Percentiles rank a stretch among this genome's conserved stretches.
Evolutionary conservation across 1,284 basidiomycete species (phyloP).

Genomic region (Boletus mariae): DNA sequence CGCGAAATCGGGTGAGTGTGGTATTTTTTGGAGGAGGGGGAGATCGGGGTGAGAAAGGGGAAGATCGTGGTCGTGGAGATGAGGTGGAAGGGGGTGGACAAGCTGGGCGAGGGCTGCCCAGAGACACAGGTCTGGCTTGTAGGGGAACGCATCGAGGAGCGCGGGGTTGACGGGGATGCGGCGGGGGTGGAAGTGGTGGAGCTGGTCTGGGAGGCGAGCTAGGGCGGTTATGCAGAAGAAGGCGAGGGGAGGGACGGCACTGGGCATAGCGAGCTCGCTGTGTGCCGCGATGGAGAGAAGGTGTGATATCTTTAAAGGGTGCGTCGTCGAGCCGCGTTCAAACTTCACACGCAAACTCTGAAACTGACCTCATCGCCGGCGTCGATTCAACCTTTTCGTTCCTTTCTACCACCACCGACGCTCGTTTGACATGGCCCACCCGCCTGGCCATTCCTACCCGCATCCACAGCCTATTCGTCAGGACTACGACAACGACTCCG

Average conservation of each 20-base stretch:
- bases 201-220: conserved; percentile 35
- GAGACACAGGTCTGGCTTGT: conserved; percentile 48
- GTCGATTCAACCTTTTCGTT: conserved; percentile 11
- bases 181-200: conserved; percentile 32
- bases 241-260: conserved; percentile 37
- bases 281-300: not conserved
- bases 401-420: conserved; percentile 17
- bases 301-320: not conserved
- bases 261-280: conserved; percentile 6
- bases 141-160: conserved; percentile 13
- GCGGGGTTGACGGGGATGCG: conserved; percentile 36
- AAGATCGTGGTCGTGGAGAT: conserved; percentile 42
- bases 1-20: conserved; percentile 50
- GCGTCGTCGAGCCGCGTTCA: not conserved
- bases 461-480: conserved; percentile 34
- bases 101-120: conserved; percentile 62
- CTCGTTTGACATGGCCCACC: conserved; percentile 32
- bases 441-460: conserved; percentile 18
- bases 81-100: conserved; percentile 48
- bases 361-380: conserved; percentile 21
- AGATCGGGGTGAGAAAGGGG: conserved; percentile 53
- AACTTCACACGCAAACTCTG: conserved; percentile 23
- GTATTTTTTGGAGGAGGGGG: conserved; percentile 55
- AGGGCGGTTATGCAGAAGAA: conserved; percentile 41
- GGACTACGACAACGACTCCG: conserved; percentile 33